Base-by-base conservation (phyloP, 495 filamentous ascomycete species). In the Trichocladium uniseriatum region DNA sequence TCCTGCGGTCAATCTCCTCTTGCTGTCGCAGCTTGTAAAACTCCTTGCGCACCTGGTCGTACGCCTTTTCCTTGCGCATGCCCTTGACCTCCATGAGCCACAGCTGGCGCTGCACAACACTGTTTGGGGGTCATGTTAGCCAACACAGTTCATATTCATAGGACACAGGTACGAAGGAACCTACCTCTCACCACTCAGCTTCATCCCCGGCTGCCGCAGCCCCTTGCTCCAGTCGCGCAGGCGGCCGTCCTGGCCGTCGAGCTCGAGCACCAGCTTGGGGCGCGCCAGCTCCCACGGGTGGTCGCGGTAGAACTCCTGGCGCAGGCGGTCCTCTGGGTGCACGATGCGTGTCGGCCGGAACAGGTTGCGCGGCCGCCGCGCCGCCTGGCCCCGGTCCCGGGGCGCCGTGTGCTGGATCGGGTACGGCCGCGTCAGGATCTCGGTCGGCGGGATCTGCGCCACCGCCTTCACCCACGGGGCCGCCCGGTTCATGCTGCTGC, bases 251-350 rank as follows among this genome's bases (percentile, higher is more conserved):
- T 80, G 84, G 21, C 92, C 92, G 60, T 90, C 82, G 58, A 80
- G 76, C 69, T 98, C 92, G 11, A 95, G 69, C 21, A 98, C 66
- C 52, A 95, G 75, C 55, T 82, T 76, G 43, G 92, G 92, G 54
- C 92, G 77, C 24, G 94, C 92, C 59, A 98, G 73, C 64, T 98
- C 92, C 92, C 92, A 98, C 5, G 92, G 92, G 68, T 98, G 92
- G 65, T 98, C 90, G 51, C 73, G 75, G 71, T 84, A 97, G 71
- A 97, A 98, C 22, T 83, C 70, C 48, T 60, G 71, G 42, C 92
- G 82, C 56, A 97, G 71, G 52, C 73, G 67, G 65, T 98, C 94
- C 65, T 98, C 92, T 39, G 88, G 86, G 64, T 89, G 94, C 45
- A 73, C 73, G 44, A 98, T 80, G 47, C 71, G 61, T 43, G 88